Percentiles rank a stretch among this genome's conserved stretches.
Evolutionary conservation across 1,284 basidiomycete species (phyloP).

Genomic region (Meira nashicola): DNA sequence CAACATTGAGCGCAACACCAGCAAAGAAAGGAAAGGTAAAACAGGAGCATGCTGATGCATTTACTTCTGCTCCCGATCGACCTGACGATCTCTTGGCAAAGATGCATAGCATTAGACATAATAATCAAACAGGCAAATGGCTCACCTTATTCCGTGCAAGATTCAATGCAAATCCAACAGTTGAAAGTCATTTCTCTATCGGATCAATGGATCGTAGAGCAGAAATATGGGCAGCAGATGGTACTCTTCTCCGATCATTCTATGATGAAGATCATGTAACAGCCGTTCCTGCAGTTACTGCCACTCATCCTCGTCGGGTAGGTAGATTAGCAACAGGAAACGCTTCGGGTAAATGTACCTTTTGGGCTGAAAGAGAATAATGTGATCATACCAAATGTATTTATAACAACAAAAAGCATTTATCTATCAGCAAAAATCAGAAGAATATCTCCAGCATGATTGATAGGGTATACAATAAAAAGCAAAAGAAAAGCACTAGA

Average conservation of each 20-base stretch:
- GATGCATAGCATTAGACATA: slow-evolving; percentile 35
- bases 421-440: too few relatives aligned
- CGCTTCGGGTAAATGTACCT: slow-evolving; percentile 12
- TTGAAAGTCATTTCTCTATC: slow-evolving; percentile 43
- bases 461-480: too few relatives aligned
- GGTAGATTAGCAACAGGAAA: slow-evolving; percentile 11
- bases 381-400: neutral
- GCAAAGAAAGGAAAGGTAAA: slow-evolving; percentile 14
- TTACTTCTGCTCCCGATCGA: neutral
- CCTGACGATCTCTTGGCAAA: slow-evolving; percentile 27
- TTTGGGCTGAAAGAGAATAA: slow-evolving; percentile 7
- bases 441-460: too few relatives aligned
- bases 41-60: slow-evolving; percentile 15
- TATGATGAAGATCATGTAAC: slow-evolving; percentile 47
- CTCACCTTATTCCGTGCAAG: slow-evolving; percentile 48
- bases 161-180: slow-evolving; percentile 37
- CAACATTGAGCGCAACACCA: neutral
- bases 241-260: slow-evolving; percentile 32
- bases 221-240: slow-evolving; percentile 38
- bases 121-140: slow-evolving; percentile 52
- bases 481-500: neutral
- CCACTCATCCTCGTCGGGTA: slow-evolving; percentile 35
- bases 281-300: slow-evolving; percentile 47
- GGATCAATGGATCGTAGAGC: slow-evolving; percentile 45
- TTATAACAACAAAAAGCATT: too few relatives aligned